Base-by-base conservation (phyloP, 768 basidiomycete species). In the Panus rudis region DNA sequence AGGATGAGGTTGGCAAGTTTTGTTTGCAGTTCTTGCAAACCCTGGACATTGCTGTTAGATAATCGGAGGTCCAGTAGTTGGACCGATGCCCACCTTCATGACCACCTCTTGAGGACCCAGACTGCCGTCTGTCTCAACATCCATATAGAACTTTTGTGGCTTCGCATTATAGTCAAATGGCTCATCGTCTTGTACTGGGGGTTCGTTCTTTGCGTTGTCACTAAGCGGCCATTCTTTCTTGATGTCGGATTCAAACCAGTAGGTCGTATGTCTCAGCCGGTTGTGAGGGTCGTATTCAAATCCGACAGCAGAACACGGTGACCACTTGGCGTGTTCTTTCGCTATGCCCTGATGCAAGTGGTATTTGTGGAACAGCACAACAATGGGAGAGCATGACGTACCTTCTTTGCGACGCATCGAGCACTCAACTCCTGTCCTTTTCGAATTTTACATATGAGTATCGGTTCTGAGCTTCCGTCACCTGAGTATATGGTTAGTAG, bases 241-340 rank as follows among this genome's bases (percentile, higher is more conserved):
- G 51, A 77, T 71, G 53, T 92, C 81, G 19, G 70, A 73, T 63
- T 99, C 96, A 58, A 73, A 90, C 96, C 96, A 98, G 63, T 96
- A 80, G 2, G 85, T 80, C 3, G 96, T 98, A 64, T 99, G 96
- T 41, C 92, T 80, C 24, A 99, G 72, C 62, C 92, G 92, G 68
- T 99, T 99, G 70, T 97, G 76, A 11, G 96, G 96, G 63, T 99
- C 96, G 50, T 99, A 99, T 67, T 99, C 96, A 51, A 94, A 98
- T 6, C 84, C 79, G 14, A 99, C 83, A 6, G 96, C 92, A 2
- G 92, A 87, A 47, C 92, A 88, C 11, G 96, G 94, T 0, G 92
- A 94, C 91, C 94, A 99, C 66, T 99, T 99, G 11, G 96, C 92
- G 59, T 99, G 96, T 61, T 96, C 92, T 70, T 97, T 97, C 3